Evolutionary conservation across 441 rosid species (phyloP), one percentile per base, ranked within the genome.

Genomic region (Syzygium malaccense): DNA sequence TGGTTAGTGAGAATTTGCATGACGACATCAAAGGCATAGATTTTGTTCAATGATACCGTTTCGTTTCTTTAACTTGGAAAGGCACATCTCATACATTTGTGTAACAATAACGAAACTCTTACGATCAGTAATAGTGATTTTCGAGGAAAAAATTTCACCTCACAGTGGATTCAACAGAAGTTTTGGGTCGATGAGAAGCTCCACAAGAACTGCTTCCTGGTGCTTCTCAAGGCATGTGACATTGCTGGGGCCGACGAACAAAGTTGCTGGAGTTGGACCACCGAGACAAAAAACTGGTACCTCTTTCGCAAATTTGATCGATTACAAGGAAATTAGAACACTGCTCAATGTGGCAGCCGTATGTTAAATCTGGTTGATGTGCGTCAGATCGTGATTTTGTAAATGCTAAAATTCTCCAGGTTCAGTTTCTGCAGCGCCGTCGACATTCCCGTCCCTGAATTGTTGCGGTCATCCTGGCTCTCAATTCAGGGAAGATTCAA

Each of bases 391-490:
- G 26, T 4, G 4, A 20, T 56, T 55, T 56, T 56, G 28, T 1
- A 3, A 20, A 8, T 56, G 7, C 1, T 56, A 56, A 8, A 56
- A 20, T 56, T 20, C 58, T 56, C 12, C 4, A 0, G 11, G 12
- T 56, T 56, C 58, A 56, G 26, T 56, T 56, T 7, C 58, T 0
- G 0, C 58, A 56, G 4, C 2, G 0, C 1, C 20, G 12, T 8
- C 58, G 0, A 0, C 58, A 20, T 56, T 20, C 26, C 0, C 1
- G 0, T 56, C 58, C 26, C 58, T n/a, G 0, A 26, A 51, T 54
- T 13, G 20, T 1, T 20, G 4, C 0, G 49, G 49, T 4, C 14
- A 12, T 51, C 4, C 2, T 20, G 0, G 23, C 12, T 84, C 14
- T 25, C 11, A 2, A n/a, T 51, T 12, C 30, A 0, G 5, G 57